A percentile compares a stretch with the other conserved stretches of the same genome.
Conservation (phyloP, 495 filamentous ascomycete genomes). For the Beverwykella pulmonaria region DNA sequence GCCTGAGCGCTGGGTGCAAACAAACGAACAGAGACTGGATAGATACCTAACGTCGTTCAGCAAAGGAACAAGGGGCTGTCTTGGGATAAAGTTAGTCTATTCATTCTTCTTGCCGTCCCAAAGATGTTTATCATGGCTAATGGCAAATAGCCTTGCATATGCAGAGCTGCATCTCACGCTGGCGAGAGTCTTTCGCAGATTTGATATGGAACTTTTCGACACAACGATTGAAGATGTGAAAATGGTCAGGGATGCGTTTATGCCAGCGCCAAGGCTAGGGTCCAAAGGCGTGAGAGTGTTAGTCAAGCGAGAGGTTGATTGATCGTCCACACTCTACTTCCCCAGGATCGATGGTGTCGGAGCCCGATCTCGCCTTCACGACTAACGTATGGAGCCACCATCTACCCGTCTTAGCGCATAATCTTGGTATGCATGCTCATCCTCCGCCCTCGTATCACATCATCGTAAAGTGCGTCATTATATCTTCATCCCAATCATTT, state of each 20-base stretch:
- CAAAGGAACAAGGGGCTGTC: background rate
- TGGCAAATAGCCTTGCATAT: background rate
- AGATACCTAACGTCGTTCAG: background rate
- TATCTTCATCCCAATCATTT: no score
- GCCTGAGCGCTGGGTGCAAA: background rate
- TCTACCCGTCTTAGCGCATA: background rate
- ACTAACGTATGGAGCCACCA: background rate
- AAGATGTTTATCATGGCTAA: background rate
- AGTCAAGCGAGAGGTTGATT: background rate
- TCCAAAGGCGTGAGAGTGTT: constrained; percentile 3
- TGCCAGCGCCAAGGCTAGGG: constrained; percentile 1
- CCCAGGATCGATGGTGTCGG: background rate
- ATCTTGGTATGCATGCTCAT: background rate
- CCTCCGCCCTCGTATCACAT: background rate
- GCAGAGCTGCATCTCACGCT: background rate
- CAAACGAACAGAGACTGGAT: background rate
- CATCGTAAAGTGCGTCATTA: background rate
- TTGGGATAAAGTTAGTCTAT: background rate
- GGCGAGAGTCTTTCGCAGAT: background rate
- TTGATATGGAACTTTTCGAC: constrained; percentile 1
- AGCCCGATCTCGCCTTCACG: background rate
- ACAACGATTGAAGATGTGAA: constrained; percentile 12
- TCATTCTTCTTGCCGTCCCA: no score
- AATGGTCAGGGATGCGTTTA: constrained; percentile 1
- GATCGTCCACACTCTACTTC: background rate